These are phyloP conservation scores for Rhizomucor pusillus DNA, from an alignment of 371 early-diverging fungal species.

Conservation along the genomic window DNA sequence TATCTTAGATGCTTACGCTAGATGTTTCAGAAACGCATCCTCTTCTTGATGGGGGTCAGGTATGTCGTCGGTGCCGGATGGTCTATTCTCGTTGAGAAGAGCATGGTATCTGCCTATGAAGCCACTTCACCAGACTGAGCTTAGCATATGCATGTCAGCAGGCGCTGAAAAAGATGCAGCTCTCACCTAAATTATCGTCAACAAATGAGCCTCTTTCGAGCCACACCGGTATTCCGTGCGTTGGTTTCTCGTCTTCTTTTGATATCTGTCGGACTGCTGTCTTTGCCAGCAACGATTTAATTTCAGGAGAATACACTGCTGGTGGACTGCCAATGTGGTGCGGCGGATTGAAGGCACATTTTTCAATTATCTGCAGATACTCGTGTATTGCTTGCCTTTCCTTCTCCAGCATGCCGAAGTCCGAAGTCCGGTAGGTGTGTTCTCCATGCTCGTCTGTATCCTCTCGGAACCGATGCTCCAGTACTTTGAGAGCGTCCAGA, in stretches of 20 bases:
- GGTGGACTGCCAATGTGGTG: conserved; percentile 44
- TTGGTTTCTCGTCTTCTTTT: conserved; percentile 4
- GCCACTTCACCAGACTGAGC: too few species aligned
- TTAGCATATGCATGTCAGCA: too few species aligned
- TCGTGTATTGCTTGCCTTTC: conserved; percentile 24
- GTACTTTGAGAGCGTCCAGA: conserved; percentile 27
- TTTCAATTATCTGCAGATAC: conserved; percentile 29
- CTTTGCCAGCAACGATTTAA: conserved; percentile 32
- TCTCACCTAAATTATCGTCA: conserved; percentile 35
- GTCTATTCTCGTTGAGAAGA: conserved; percentile 36
- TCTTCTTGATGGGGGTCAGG: conserved; percentile 47
- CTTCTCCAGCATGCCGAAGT: conserved; percentile 33
- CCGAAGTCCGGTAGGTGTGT: conserved; percentile 16
- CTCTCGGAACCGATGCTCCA: conserved; percentile 34
- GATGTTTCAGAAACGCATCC: conserved; percentile 38
- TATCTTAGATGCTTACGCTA: conserved; percentile 46
- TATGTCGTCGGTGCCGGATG: conserved; percentile 8
- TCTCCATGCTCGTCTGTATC: conserved; percentile 20
- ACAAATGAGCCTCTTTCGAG: conserved; percentile 30
- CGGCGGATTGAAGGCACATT: conserved; percentile 41
- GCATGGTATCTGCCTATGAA: conserved; percentile 41
- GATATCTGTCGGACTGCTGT: conserved; percentile 5
- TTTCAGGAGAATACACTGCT: conserved; percentile 38
- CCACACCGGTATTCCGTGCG: conserved; percentile 45
- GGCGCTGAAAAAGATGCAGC: too few species aligned